Conservation (phyloP, 2,329 filamentous ascomycete species). For the Thermoascus crustaceus region DNA sequence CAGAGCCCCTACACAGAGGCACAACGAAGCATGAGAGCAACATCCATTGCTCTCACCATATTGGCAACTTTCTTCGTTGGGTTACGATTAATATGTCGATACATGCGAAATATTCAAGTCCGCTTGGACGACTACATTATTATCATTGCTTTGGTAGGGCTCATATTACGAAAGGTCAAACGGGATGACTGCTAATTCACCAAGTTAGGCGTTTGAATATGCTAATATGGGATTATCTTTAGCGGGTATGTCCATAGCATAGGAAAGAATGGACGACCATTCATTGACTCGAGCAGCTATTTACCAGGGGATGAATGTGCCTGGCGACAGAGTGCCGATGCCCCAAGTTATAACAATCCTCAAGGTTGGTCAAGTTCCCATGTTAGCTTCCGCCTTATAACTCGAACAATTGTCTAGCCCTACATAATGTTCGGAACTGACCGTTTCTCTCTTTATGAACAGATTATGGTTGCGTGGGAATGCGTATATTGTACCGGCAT, state of each 20-base stretch:
- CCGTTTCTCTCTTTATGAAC: too few species aligned
- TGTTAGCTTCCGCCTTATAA: too few species aligned
- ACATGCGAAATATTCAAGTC: not conserved
- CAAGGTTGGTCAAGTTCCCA: too few species aligned
- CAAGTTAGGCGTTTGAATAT: not conserved
- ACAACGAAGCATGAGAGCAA: not conserved
- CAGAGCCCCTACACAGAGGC: too few species aligned
- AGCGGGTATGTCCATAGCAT: too few species aligned
- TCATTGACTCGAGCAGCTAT: too few species aligned
- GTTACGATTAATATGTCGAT: constrained; percentile 1
- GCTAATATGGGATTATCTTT: not conserved
- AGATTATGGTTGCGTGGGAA: constrained; percentile 41
- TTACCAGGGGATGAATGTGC: too few species aligned
- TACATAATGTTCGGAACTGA: too few species aligned
- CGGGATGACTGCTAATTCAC: not conserved
- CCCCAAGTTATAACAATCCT: too few species aligned
- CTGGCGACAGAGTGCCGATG: too few species aligned
- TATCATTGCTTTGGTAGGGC: constrained; percentile 1
- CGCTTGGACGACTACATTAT: constrained; percentile 3
- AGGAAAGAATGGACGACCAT: too few species aligned
- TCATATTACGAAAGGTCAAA: not conserved
- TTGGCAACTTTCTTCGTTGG: constrained; percentile 2
- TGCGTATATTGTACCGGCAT: constrained; percentile 34
- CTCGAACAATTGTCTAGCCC: too few species aligned
- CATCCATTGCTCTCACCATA: constrained; percentile 2